phyloP scores from a whole-genome alignment of 2,329 filamentous ascomycete genomes.

The Fusarium napiforme region DNA sequence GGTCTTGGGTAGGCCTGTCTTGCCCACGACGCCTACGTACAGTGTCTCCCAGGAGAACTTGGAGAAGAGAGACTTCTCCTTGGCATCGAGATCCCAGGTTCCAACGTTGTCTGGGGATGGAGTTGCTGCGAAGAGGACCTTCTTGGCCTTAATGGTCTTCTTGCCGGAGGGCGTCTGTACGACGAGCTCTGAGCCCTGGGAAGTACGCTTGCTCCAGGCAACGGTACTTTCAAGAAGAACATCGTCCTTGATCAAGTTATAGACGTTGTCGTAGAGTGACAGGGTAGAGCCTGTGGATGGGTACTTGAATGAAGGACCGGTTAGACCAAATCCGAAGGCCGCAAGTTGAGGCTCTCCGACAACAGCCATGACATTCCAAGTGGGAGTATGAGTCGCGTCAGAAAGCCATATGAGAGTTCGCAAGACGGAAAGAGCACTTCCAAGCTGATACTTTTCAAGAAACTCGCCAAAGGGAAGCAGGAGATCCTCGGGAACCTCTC shows the following conservation, averaged over 20 bases:
- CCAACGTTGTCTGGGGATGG: conserved; percentile 41
- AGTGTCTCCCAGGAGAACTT: conserved; percentile 40
- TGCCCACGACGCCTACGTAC: conserved; percentile 39
- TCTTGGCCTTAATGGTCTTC: conserved; percentile 36
- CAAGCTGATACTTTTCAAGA: conserved; percentile 6
- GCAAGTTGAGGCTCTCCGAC: conserved; percentile 23
- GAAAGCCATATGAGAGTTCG: conserved; percentile 24
- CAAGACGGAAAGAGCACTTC: not conserved
- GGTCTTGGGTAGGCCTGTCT: conserved; percentile 17
- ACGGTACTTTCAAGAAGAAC: conserved; percentile 27
- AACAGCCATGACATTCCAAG: conserved; percentile 28
- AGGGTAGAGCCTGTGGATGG: conserved; percentile 15
- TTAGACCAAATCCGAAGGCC: conserved; percentile 4
- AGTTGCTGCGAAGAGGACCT: conserved; percentile 45
- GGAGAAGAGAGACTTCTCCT: conserved; percentile 41
- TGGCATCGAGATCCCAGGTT: conserved; percentile 41
- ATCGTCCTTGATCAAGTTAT: conserved; percentile 7
- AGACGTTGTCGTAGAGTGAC: conserved; percentile 20
- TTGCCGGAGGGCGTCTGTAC: conserved; percentile 24
- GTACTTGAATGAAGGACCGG: conserved; percentile 20
- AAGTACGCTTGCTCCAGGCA: not conserved
- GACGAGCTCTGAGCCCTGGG: not conserved
- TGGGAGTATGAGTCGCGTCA: conserved; percentile 9
- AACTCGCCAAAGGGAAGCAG: conserved; percentile 28
- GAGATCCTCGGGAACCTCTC: conserved; percentile 7